Base-by-base conservation (phyloP, 2,329 filamentous ascomycete species). In the Hypocrella siamensis region DNA sequence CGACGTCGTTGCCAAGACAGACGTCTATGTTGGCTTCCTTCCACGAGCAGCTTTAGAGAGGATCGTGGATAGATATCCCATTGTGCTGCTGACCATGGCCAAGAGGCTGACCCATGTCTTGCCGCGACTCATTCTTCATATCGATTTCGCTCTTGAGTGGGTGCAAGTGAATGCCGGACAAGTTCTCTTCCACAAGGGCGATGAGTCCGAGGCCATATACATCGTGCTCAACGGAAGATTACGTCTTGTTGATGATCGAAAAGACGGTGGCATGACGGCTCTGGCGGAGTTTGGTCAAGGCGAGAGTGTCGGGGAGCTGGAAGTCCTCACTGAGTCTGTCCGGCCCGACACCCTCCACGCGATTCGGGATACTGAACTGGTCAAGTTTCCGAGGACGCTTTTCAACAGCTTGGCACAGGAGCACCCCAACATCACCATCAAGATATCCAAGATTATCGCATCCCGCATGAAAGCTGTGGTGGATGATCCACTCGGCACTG, bases 141-240 rank as follows among this genome's bases (percentile, higher is more conserved):
- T 98, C 40, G 90, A 98, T 53, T 98, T 98, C 57, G 90, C 90
- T 4, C 65, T 98, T 14, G 92, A 98, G 59, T 98, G 92, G 90
- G 77, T 94, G 3, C 92, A 98, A 49, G 85, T 98, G 38, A 85
- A 84, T 53, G 84, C 90, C 4, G 86, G 90, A 0, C 85, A 98
- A 49, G 81, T 94, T 8, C 81, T 98, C 22, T 93, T 92, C 51
- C 83, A 93, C 42, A 81, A 93, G 53, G 77, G 77, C 3, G 86
- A 98, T 42, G 90, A 96, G 42, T 98, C 90, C 46, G 90, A 98
- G 53, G 88, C 92, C 2, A 98, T 98, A 26, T 98, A 96, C 46
- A 86, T 98, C 38, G 90, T 98, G 2, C 67, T 98, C 12, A 98
- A 98, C 43, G 90, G 90, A 8, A 80, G 90, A 12, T 57, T 98